Evolutionary conservation across 805 yeast species (phyloP).

Genomic region (Wickerhamiella allomyrinae): DNA sequence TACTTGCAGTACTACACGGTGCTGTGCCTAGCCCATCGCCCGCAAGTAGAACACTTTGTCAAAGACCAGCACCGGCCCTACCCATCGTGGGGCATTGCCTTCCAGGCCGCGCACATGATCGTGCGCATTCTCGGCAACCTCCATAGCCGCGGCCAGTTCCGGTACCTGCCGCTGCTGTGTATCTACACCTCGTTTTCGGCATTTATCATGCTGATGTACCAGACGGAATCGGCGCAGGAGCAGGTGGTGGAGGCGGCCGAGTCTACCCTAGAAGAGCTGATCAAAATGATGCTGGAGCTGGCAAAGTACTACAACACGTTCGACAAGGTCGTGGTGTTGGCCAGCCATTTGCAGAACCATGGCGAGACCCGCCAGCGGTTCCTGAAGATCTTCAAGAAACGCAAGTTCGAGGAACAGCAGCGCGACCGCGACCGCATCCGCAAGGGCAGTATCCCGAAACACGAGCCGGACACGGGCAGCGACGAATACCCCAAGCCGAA

Average conservation of each 20-base stretch:
- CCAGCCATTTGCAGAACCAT: conserved; percentile 28
- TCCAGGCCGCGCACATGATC: conserved; percentile 68
- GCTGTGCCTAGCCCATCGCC: conserved; percentile 56
- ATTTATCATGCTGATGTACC: conserved; percentile 56
- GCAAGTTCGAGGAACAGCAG: not conserved
- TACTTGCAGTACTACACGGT: conserved; percentile 60
- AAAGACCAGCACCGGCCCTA: conserved; percentile 21
- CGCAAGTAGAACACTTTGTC: conserved; percentile 32
- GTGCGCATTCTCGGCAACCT: conserved; percentile 47
- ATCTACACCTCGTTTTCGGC: conserved; percentile 51
- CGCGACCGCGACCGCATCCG: not conserved
- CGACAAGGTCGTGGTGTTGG: conserved; percentile 35
- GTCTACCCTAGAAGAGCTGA: conserved; percentile 24
- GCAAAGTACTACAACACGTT: conserved; percentile 43
- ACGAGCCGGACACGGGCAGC: not conserved
- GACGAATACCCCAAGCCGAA: not conserved
- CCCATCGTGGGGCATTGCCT: conserved; percentile 71
- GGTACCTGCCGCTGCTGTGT: conserved; percentile 42
- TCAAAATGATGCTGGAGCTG: conserved; percentile 27
- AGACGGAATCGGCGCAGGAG: conserved; percentile 32
- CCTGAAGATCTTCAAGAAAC: conserved; percentile 5
- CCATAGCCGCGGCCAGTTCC: conserved; percentile 34
- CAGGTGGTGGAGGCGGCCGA: conserved; percentile 28
- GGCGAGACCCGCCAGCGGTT: conserved; percentile 15
- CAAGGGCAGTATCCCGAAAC: not conserved